Evolutionary conservation across 768 basidiomycete genomes (phyloP).

Genomic region (Boletus subcaerulescens): DNA sequence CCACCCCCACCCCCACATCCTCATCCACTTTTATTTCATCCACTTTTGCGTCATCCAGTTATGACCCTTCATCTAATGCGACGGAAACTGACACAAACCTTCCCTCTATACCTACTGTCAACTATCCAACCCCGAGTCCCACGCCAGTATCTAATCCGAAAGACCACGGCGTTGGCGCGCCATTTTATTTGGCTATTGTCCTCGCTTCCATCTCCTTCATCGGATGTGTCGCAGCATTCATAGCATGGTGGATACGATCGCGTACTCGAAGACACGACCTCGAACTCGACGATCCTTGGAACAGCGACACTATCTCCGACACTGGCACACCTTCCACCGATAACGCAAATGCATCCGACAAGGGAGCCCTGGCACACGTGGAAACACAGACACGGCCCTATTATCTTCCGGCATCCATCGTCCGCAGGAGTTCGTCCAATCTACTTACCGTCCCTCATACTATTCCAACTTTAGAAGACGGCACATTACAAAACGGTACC

Average conservation of each 20-base stretch:
- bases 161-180: slow-evolving; percentile 30
- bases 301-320: slow-evolving; percentile 19
- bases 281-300: slow-evolving; percentile 28
- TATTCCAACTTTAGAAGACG: slow-evolving; percentile 1
- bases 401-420: slow-evolving; percentile 24
- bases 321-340: not conserved
- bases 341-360: not conserved
- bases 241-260: slow-evolving; percentile 48
- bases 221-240: slow-evolving; percentile 43
- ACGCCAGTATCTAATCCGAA: slow-evolving; percentile 18
- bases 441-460: slow-evolving; percentile 20
- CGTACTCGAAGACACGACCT: slow-evolving; percentile 36
- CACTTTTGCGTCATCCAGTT: slow-evolving; percentile 4
- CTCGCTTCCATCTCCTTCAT: slow-evolving; percentile 46
- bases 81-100: slow-evolving; percentile 20
- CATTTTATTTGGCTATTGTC: slow-evolving; percentile 51
- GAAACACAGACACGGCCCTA: slow-evolving; percentile 21
- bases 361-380: not conserved
- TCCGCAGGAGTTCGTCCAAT: slow-evolving; percentile 13
- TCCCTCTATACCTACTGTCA: slow-evolving; percentile 23
- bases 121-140: slow-evolving; percentile 23
- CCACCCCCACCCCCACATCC: slow-evolving; percentile 2
- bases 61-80: not conserved
- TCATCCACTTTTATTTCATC: not conserved
- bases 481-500: slow-evolving; percentile 2